phyloP scores from a whole-genome alignment of 1,284 basidiomycete species.

The Amylostereum areolatum region DNA sequence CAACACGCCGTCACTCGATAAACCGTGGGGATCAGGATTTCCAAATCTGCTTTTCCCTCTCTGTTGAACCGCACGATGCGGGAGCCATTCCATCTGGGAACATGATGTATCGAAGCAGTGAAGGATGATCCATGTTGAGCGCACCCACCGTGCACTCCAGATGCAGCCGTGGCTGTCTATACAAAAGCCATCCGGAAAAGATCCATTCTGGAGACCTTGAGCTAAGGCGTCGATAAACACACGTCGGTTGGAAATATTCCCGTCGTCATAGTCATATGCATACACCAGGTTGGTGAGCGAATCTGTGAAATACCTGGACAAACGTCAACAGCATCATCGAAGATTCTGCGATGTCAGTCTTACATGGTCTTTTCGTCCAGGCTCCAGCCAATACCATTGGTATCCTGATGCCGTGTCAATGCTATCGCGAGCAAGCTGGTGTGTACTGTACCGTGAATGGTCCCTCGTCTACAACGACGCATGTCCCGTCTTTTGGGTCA shows the following conservation, averaged over 20 bases:
- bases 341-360: constrained; percentile 13
- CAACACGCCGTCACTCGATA: constrained; percentile 61
- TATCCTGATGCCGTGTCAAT: constrained; percentile 21
- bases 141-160: constrained; percentile 58
- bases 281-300: constrained; percentile 58
- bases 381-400: constrained; percentile 62
- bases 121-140: constrained; percentile 2
- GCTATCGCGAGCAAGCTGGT: constrained; percentile 27
- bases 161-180: constrained; percentile 57
- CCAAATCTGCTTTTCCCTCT: constrained; percentile 46
- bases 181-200: constrained; percentile 61
- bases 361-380: constrained; percentile 55
- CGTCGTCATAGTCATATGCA: constrained; percentile 58
- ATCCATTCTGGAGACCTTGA: constrained; percentile 40
- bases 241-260: constrained; percentile 47
- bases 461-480: constrained; percentile 51
- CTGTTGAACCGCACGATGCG: constrained; percentile 48
- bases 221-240: constrained; percentile 50
- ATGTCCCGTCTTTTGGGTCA: constrained; percentile 41
- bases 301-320: constrained; percentile 60
- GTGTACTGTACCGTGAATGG: constrained; percentile 51
- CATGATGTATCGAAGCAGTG: constrained; percentile 6
- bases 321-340: no score
- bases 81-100: constrained; percentile 55
- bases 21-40: constrained; percentile 52